Evolutionary conservation across 2,329 filamentous ascomycete species (phyloP), one percentile per base, ranked within the genome.

Genomic region (Fusarium brachygibbosum): DNA sequence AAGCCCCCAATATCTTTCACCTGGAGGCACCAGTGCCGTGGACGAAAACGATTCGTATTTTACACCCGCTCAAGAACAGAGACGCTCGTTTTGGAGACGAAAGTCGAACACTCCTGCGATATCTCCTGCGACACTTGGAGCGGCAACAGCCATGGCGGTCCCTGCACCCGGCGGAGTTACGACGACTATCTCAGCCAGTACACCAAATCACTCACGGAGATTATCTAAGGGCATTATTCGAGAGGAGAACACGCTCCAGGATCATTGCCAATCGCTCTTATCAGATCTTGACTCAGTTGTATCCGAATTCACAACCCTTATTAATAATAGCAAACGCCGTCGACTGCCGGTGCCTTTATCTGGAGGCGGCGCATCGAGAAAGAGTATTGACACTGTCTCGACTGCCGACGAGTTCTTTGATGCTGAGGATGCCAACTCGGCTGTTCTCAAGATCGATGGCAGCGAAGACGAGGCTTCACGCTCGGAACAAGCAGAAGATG

Each of bases 321-420:
- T 98, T 54, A 82, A 86, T 10, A 91, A 92, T 75, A 97, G 90
- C 80, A 97, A 96, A 78, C 88, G 91, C 38, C 87, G 94, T 50
- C 88, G 94, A 42, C 81, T 87, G 56, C 85, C 86, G 8, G 78
- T 81, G 14, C 84, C 90, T 8, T 73, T 80, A 21, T 84, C 88
- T 10, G 79, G 85, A 6, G 82, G 77, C 31, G 79, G 70, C 44
- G 78, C 70, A 51, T 81, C 83, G 11, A 82, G 86, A 37, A 84
- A 86, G 74, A 97, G 94, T 75, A 88, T 97, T 55, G 94, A 97
- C 66, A 97, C 94, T 0, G 86, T 90, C 6, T 86, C 87, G 23
- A 91, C 92, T 3, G 87, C 87, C 3, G 93, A 97, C 58, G 95
- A 98, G 77, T 99, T 98, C 80, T 99, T 98, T 74, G 96, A 99